Base-by-base conservation (phyloP, 2,329 filamentous ascomycete species). In the Aotearoamyces nothofagi region DNA sequence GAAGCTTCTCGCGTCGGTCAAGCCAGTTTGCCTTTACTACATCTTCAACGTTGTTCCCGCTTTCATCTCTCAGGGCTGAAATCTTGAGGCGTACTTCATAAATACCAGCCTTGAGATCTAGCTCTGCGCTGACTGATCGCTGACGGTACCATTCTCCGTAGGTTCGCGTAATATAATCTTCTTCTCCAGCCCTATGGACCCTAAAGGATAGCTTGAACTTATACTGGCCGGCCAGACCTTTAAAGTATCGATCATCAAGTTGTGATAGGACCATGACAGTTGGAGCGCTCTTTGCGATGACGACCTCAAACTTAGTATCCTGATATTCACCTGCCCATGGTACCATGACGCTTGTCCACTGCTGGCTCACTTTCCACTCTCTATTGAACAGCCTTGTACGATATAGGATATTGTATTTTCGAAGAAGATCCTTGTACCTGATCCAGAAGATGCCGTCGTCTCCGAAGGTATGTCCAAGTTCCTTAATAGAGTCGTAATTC, bases 361-460 rank as follows among this genome's bases (percentile, higher is more conserved):
- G 59, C 32, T 68, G 63, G n/a, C 61, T 63, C 24, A 65, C 61
- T 29, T 61, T 59, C 71, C 71, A 76, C 33, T 67, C 60, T 2
- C 55, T 46, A 6, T 65, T 61, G 48, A 76, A 76, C 11, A 77
- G 58, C 0, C 70, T 58, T 0, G 71, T 76, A 8, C 69, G 59
- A 40, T 74, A 66, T 30, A 76, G 63, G 31, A 61, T 58, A 19
- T 63, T 60, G 41, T 66, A 76, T 38, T 72, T 74, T 40, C 61
- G 60, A 4, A 76, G 58, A 29, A 77, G 55, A 37, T 76, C 70
- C 25, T 66, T 59, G 39, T 70, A 74, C 0, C 65, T 58, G 36
- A 74, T 73, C 68, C 69, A 75, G 42, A 75, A 75, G 9, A 66
- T 60, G 0, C 67, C 69, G 40, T 75, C 69, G 38, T 68, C 64